Evolutionary conservation across 2,329 filamentous ascomycete species (phyloP).

Genomic region (Fusarium redolens): DNA sequence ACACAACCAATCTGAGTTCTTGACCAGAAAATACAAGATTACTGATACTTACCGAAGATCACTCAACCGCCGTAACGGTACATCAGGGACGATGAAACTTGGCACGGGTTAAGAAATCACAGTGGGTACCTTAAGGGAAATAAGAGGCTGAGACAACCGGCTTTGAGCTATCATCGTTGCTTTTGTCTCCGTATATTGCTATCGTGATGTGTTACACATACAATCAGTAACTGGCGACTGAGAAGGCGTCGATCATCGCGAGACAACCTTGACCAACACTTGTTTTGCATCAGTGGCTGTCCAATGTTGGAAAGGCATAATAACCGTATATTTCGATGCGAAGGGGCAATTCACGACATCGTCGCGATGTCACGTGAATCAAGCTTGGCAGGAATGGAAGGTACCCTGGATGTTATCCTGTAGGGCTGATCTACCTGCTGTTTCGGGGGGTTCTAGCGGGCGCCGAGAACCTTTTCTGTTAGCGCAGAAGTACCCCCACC

Average conservation of each 20-base stretch:
- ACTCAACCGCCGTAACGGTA: background rate
- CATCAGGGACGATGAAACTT: background rate
- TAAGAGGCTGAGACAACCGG: background rate
- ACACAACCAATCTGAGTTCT: no score
- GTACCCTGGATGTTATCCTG: background rate
- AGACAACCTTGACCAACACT: background rate
- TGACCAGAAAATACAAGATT: background rate
- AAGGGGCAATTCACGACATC: background rate
- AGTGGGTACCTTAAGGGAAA: background rate
- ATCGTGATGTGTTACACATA: background rate
- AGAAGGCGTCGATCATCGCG: background rate
- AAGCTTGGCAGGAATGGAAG: background rate
- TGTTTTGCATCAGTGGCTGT: background rate
- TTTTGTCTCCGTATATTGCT: background rate
- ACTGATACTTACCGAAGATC: background rate
- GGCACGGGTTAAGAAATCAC: background rate
- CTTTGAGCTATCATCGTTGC: background rate
- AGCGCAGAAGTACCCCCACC: slow-evolving; percentile 22
- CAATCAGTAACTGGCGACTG: background rate
- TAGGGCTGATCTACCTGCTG: background rate
- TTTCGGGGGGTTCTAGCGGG: background rate
- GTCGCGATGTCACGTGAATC: slow-evolving; percentile 21
- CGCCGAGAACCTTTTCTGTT: slow-evolving; percentile 1
- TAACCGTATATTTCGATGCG: no score
- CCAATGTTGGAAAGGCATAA: no score